These are phyloP conservation scores for Tulasnella sp. DNA, from an alignment of 768 basidiomycete species.

Conservation along the genomic window DNA sequence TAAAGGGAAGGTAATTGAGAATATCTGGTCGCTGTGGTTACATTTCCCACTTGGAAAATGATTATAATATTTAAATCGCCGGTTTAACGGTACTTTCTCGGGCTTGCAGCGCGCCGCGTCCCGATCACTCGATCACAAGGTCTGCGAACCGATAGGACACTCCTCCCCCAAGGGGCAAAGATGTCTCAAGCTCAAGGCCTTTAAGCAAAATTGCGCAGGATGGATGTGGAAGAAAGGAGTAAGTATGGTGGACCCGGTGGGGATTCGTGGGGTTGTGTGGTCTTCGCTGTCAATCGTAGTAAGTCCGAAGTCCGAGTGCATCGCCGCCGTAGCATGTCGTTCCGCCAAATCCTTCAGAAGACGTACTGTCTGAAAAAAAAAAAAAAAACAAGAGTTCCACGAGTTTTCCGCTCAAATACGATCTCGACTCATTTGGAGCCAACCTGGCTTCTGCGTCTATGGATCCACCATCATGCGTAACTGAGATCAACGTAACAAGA, in stretches of 20 bases:
- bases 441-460: neutral
- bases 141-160: neutral
- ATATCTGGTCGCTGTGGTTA: neutral
- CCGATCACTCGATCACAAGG: constrained; percentile 1
- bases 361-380: neutral
- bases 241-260: neutral
- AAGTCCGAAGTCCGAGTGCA: neutral
- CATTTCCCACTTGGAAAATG: neutral
- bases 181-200: constrained; percentile 9
- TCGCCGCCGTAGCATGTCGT: neutral
- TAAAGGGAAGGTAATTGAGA: neutral
- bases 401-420: too few species aligned
- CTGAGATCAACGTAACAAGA: neutral
- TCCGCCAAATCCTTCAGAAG: neutral
- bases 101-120: neutral
- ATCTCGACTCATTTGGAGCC: neutral
- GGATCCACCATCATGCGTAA: too few species aligned
- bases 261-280: neutral
- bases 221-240: neutral
- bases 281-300: neutral
- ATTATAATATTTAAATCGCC: neutral
- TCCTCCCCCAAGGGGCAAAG: constrained; percentile 1
- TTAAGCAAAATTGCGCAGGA: neutral
- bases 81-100: neutral
- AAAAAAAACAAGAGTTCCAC: too few species aligned